Percentiles rank a stretch among this genome's conserved stretches.
Conservation (phyloP, 2,329 filamentous ascomycete genomes). For the Trichoderma lentiforme region DNA sequence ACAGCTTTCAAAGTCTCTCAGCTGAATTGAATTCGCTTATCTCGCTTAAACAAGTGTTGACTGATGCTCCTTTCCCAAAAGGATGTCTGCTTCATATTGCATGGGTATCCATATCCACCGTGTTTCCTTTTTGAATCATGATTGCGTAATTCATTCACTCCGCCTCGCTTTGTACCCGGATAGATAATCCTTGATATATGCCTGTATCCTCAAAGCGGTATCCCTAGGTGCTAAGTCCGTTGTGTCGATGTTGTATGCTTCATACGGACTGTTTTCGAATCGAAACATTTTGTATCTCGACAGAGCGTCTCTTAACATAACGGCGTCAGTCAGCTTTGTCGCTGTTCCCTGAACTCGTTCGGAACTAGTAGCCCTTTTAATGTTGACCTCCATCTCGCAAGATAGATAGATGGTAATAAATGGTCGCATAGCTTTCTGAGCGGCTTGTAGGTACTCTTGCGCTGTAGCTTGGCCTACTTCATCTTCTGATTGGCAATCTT, state of each 20-base stretch:
- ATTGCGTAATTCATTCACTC: background rate
- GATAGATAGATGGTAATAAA: background rate
- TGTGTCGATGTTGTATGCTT: background rate
- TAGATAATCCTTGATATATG: background rate
- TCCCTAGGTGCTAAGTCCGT: background rate
- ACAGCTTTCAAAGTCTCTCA: background rate
- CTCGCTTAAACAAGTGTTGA: background rate
- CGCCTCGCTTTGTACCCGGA: background rate
- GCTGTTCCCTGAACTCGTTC: background rate
- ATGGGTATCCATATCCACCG: background rate
- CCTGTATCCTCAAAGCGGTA: background rate
- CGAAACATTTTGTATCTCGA: background rate
- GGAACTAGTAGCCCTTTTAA: background rate
- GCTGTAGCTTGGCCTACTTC: background rate
- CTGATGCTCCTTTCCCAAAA: background rate
- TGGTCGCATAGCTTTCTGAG: background rate
- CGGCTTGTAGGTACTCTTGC: background rate
- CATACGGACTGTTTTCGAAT: background rate
- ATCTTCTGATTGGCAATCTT: constrained; percentile 5
- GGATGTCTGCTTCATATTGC: background rate
- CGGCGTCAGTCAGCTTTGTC: background rate
- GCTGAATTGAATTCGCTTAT: background rate
- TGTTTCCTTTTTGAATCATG: background rate
- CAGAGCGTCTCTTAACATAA: background rate
- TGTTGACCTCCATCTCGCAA: background rate